Base-by-base conservation (phyloP, 345 rosid species). In the Eucalyptus pumila region DNA sequence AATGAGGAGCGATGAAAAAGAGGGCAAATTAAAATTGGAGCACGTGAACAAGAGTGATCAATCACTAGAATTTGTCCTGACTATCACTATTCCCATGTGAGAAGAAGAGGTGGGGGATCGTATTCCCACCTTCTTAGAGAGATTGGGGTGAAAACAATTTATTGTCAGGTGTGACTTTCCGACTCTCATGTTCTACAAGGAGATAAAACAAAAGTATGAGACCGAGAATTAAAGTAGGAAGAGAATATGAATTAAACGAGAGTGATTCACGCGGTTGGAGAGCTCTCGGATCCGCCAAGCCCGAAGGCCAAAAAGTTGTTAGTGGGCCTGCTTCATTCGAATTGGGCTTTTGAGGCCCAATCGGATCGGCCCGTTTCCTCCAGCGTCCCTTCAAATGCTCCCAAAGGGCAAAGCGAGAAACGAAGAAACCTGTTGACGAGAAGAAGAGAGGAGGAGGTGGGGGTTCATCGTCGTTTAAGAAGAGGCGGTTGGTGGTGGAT, bases 91-190 rank as follows among this genome's bases (percentile, higher is more conserved):
- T 50, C 3, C 52, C 19, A 50, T 0, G 2, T 6, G 7, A 3
- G 8, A 15, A 5, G 0, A 3, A 50, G 19, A 50, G 52, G 52
- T 15, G 19, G 8, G 52, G 1, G 19, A 50, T 50, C 19, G 0
- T 1, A 50, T 50, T 8, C 1, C 0, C 52, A 15, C 3, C 0
- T 50, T 50, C 19, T 50, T 0, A 1, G 1, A 0, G 4, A 50
- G 19, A 50, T 50, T 50, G 0, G 52, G 1, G 19, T 15, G 52
- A 50, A 50, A 1, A 15, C 0, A 15, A 50, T 6, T 15, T 15
- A 50, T 0, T 50, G 15, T 50, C 0, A 15, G 0, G 19, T 50
- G 17, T 50, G 52, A 50, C 0, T 15, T 50, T 50, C 0, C 0
- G 1, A 50, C 0, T 14, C 7, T 50, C 1, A 50, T 14, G 1